Evolutionary conservation across 129 eudicot species (phyloP).

Genomic region (Chrysanthemum makinoi): DNA sequence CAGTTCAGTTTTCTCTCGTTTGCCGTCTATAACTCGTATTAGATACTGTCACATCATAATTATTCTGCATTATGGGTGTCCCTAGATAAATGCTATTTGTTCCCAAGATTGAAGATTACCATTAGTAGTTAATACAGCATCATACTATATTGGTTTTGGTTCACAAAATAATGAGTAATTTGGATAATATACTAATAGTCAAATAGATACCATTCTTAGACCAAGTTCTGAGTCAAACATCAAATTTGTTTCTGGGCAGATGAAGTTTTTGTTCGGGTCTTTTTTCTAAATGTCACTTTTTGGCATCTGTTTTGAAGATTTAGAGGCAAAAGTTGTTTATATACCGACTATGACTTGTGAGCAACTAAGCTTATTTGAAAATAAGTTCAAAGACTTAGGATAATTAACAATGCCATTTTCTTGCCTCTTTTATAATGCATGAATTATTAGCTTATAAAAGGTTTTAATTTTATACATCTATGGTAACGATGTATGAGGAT

Average conservation of each 20-base stretch:
- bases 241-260: not conserved
- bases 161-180: not conserved
- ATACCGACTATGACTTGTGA: not conserved
- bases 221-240: too few relatives aligned
- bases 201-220: too few relatives aligned
- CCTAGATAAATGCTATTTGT: not conserved
- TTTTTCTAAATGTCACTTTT: not conserved
- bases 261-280: constrained; percentile 1
- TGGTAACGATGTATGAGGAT: not conserved
- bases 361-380: too few relatives aligned
- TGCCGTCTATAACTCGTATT: too few relatives aligned
- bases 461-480: not conserved
- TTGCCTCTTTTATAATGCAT: not conserved
- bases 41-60: too few relatives aligned
- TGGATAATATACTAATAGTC: too few relatives aligned
- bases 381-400: not conserved
- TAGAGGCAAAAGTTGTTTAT: not conserved
- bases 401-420: not conserved
- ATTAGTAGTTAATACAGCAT: not conserved
- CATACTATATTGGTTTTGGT: constrained; percentile 2
- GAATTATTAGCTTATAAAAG: not conserved
- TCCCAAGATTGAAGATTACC: not conserved
- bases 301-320: not conserved
- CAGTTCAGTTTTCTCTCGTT: not conserved
- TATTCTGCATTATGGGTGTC: not conserved